Conservation (phyloP, 169 alveolate genomes). For the Plasmodium sp. region DNA sequence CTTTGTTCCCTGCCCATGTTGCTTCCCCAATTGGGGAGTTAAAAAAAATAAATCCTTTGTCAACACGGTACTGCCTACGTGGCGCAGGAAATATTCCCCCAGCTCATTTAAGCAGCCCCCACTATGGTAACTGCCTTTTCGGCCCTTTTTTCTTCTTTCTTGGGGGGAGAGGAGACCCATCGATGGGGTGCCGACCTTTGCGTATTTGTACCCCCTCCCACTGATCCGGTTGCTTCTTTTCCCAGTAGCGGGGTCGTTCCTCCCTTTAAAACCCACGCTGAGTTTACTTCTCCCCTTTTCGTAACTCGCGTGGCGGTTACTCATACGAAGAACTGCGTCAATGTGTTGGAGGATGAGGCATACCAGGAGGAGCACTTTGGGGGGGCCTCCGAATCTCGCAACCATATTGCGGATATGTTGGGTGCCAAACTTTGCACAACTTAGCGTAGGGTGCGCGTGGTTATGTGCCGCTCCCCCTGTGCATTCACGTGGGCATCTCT, state of each 20-base stretch:
- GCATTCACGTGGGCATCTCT: background rate
- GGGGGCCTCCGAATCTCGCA: background rate
- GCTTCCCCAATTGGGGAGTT: background rate
- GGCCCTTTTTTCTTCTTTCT: background rate
- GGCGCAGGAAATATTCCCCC: background rate
- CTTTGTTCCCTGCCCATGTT: background rate
- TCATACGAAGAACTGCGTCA: background rate
- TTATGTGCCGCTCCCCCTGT: background rate
- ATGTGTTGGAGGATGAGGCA: constrained; percentile 12
- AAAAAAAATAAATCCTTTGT: background rate
- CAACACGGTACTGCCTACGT: background rate
- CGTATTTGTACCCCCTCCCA: background rate
- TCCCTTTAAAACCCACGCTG: background rate
- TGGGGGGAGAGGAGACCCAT: background rate
- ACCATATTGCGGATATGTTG: background rate
- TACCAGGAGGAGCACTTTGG: constrained; percentile 15
- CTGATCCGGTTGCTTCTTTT: background rate
- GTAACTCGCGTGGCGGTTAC: background rate
- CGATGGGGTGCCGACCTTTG: background rate
- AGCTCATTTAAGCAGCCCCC: background rate
- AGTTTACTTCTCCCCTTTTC: constrained; percentile 8
- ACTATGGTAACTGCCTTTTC: background rate
- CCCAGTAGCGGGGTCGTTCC: background rate
- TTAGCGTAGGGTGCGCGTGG: background rate
- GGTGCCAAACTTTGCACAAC: background rate